Evolutionary conservation across 352 stramenopile genomes (phyloP), one percentile per base, ranked within the genome.

Genomic region (Lagenidium giganteum): DNA sequence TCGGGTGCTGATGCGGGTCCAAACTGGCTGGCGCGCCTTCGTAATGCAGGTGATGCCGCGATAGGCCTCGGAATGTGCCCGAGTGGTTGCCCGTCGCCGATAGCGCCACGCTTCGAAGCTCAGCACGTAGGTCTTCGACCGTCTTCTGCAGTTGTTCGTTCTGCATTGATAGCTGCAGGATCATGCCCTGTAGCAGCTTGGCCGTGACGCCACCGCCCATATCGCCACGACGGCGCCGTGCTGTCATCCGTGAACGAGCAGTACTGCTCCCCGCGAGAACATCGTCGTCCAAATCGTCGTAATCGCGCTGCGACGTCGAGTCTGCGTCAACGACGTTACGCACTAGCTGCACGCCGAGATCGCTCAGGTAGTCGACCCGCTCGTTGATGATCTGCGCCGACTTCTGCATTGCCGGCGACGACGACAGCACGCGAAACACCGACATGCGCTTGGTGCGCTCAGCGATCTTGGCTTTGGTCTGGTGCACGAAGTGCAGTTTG

Each of bases 161-260:
- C 46, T 81, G 67, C 7, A 81, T 53, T 16, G 70, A 67, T 3
- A 83, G 53, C 35, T 81, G 70, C 5, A 83, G 35, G 8, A 83
- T 51, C 67, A 83, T 80, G 26, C 64, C 70, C 37, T 80, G 55
- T 1, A 83, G 48, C 8, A 72, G 41, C 39, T 57, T 78, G n/a
- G n/a, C n/a, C n/a, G n/a, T n/a, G n/a, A n/a, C n/a, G n/a, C n/a
- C n/a, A n/a, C n/a, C n/a, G n/a, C 13, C 27, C 36, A 22, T 25
- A 47, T 23, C 18, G 24, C 39, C 21, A 38, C n/a, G n/a, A 51
- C n/a, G 14, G 26, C 25, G 2, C 25, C 41, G n/a, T n/a, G n/a
- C n/a, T n/a, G 12, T 49, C n/a, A n/a, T n/a, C n/a, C n/a, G n/a
- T n/a, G n/a, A n/a, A n/a, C n/a, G n/a, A n/a, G n/a, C n/a, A n/a